Evolutionary conservation across 2,329 filamentous ascomycete genomes (phyloP), one percentile per base, ranked within the genome.

Genomic region (Coleophoma eucalyptorum): DNA sequence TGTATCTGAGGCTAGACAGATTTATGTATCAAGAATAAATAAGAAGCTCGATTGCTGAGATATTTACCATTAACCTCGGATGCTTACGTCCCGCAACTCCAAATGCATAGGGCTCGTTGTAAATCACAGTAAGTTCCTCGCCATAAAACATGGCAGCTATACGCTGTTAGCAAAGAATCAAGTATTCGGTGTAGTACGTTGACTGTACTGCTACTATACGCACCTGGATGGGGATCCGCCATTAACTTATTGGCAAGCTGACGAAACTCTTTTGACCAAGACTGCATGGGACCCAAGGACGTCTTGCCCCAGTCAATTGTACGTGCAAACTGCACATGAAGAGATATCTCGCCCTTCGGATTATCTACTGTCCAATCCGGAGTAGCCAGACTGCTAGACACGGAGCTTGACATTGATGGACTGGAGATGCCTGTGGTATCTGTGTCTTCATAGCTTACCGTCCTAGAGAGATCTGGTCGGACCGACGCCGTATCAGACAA

Each of bases 301-400:
- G 89, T 93, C 0, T 78, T 73, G 1, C 78, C 78, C 89, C 89
- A 94, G 65, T 92, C 84, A 18, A 86, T 67, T 19, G 79, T 81
- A 43, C 87, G 80, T 13, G 86, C 85, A 57, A 92, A 87, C 38
- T 76, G 79, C 41, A 92, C 85, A 62, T 93, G 89, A 3, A 76
- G 69, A 2, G 86, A 84, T 31, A 91, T 73, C 31, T 76, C 75
- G 10, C 82, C 72, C 5, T 79, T 78, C 5, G 85, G 51, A 3
- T 85, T 79, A 43, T 91, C 73, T 42, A 81, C 77, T 3, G 89
- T 93, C 89, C 89, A 93, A 66, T 93, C 88, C 62, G 90, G 91
- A 34, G 34, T 43, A 15, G 15, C 13, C 4, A 13, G 15, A 20
- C 16, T 43, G 13, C 18, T 43, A 11, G 35, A 38, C 5, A 38